Conservation (phyloP, 331 rosid species). For the Acacia pycnantha region DNA sequence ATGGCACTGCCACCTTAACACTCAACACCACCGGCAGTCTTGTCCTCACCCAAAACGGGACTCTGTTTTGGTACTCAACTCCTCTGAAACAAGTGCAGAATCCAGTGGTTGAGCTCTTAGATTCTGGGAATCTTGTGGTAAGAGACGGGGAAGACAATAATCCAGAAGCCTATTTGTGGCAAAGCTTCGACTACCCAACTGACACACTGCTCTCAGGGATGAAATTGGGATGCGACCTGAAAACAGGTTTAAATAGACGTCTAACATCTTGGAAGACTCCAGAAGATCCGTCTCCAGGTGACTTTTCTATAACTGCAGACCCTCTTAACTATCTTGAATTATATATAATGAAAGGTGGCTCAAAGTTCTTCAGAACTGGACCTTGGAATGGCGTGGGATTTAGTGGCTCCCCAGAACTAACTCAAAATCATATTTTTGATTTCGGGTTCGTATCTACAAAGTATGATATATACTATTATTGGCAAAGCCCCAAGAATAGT, state of each 20-base stretch:
- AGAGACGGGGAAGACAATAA: background rate
- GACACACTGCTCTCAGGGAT: slow-evolving; percentile 26
- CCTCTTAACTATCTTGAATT: background rate
- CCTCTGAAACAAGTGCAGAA: background rate
- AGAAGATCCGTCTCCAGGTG: slow-evolving; percentile 31
- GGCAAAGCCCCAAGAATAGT: background rate
- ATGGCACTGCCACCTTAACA: background rate
- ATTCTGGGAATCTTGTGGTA: background rate
- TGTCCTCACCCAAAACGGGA: background rate
- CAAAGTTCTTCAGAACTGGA: background rate
- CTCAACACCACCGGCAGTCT: background rate
- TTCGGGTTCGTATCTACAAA: background rate
- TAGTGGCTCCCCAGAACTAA: background rate
- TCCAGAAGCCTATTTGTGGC: background rate
- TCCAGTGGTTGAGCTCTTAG: background rate
- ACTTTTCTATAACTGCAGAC: background rate
- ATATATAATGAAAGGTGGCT: slow-evolving; percentile 2
- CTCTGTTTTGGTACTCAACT: background rate
- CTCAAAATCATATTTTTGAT: background rate
- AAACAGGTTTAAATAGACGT: background rate
- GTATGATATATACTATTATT: background rate
- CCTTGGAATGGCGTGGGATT: slow-evolving; percentile 17
- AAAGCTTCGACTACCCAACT: background rate
- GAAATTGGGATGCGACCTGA: slow-evolving; percentile 4
- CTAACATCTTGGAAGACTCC: slow-evolving; percentile 18